These are phyloP conservation scores for Echinochloa phyllopogon DNA, from an alignment of 176 grass and related monocot species.

Conservation along the genomic window DNA sequence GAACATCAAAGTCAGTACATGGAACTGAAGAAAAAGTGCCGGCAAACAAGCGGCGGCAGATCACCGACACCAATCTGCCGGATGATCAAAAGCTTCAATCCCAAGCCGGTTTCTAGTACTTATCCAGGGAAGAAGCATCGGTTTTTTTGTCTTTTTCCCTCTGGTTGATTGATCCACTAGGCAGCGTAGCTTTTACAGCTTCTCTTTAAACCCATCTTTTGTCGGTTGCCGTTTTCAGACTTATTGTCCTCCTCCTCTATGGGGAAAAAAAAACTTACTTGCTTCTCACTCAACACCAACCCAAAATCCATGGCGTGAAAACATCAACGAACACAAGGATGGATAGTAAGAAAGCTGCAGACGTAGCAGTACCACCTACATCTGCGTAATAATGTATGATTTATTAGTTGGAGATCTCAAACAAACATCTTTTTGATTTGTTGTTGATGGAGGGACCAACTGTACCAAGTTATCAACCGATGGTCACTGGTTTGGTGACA, in stretches of 20 bases:
- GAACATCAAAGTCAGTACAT: conserved; percentile 3
- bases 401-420: conserved; percentile 25
- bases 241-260: background rate
- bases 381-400: background rate
- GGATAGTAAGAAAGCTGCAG: background rate
- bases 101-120: conserved; percentile 26
- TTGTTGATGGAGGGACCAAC: conserved; percentile 31
- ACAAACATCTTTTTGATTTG: background rate
- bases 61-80: conserved; percentile 49
- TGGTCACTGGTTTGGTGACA: conserved; percentile 37
- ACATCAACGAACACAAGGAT: conserved; percentile 13
- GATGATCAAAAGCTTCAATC: conserved; percentile 32
- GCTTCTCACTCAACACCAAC: conserved; percentile 19
- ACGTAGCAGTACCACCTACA: background rate
- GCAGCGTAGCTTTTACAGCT: conserved; percentile 23
- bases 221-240: conserved; percentile 15
- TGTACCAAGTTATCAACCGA: conserved; percentile 11
- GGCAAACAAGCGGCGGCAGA: background rate
- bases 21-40: conserved; percentile 5
- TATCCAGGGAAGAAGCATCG: conserved; percentile 26
- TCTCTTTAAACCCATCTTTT: background rate
- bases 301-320: conserved; percentile 19
- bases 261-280: background rate
- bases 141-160: background rate
- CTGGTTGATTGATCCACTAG: background rate